Conservation (phyloP, 768 basidiomycete species). For the Cytidiella melzeri region DNA sequence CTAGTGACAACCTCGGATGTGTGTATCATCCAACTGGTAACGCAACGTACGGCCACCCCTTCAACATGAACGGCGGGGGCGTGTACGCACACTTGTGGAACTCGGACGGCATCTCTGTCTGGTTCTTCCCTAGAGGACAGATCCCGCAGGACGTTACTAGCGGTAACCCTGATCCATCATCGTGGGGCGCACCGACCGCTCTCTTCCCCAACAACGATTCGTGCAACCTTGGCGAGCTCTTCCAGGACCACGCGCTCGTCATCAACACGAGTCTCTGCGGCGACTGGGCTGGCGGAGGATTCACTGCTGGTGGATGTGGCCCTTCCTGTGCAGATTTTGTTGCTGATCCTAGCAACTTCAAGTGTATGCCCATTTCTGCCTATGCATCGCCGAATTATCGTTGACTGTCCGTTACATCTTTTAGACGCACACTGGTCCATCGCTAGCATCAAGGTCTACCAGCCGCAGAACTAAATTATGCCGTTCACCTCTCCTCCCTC, state of each 20-base stretch:
- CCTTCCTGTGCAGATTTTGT: constrained; percentile 34
- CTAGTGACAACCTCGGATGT: constrained; percentile 35
- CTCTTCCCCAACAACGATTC: constrained; percentile 26
- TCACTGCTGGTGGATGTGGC: constrained; percentile 25
- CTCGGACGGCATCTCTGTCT: constrained; percentile 37
- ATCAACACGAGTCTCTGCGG: constrained; percentile 40
- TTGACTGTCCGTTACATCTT: constrained; percentile 3
- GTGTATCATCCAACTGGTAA: constrained; percentile 29
- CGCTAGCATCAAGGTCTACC: constrained; percentile 51
- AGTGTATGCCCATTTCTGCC: constrained; percentile 20
- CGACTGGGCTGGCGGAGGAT: constrained; percentile 36
- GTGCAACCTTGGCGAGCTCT: constrained; percentile 32
- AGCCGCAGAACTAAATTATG: constrained; percentile 17
- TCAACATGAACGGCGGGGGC: constrained; percentile 40
- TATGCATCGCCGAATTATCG: constrained; percentile 1
- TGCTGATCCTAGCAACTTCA: constrained; percentile 51
- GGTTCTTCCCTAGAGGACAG: constrained; percentile 35
- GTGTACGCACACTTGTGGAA: constrained; percentile 38
- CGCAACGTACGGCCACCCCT: constrained; percentile 34
- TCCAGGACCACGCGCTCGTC: constrained; percentile 33
- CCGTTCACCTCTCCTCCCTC: constrained; percentile 15
- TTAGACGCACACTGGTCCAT: constrained; percentile 52
- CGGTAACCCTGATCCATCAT: constrained; percentile 31
- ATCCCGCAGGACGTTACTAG: constrained; percentile 32
- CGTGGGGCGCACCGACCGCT: constrained; percentile 37